phyloP scores from a whole-genome alignment of 306 rosid species.

The Quercus gilva region DNA sequence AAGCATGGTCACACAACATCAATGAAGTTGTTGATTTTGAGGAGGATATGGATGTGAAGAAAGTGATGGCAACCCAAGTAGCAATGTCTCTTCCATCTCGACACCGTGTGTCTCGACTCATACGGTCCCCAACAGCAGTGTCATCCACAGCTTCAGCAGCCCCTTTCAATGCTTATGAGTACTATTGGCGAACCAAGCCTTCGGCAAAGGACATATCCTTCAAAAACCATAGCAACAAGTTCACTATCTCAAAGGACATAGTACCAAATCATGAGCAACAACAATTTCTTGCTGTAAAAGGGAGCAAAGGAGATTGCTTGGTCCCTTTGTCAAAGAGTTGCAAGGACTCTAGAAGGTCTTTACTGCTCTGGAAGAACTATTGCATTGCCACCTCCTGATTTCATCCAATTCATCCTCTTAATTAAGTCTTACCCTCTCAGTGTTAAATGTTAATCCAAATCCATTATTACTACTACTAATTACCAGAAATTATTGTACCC shows the following conservation, averaged over 20 bases:
- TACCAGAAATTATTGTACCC: conserved; percentile 30
- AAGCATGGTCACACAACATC: conserved; percentile 47
- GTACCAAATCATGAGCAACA: conserved; percentile 35
- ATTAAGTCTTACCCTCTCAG: not conserved
- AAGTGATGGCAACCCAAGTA: conserved; percentile 22
- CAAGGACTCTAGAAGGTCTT: conserved; percentile 71
- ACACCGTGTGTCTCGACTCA: conserved; percentile 40
- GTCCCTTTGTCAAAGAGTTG: conserved; percentile 59
- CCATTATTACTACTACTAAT: conserved; percentile 20
- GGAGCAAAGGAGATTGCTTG: conserved; percentile 64
- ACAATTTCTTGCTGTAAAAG: conserved; percentile 43
- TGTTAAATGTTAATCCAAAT: conserved; percentile 25
- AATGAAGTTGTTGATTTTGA: conserved; percentile 47
- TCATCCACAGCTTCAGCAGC: conserved; percentile 24
- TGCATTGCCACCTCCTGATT: conserved; percentile 89
- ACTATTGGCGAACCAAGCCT: conserved; percentile 63
- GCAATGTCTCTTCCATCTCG: conserved; percentile 67
- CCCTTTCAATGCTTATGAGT: conserved; percentile 65
- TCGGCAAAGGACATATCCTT: conserved; percentile 6
- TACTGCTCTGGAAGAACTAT: conserved; percentile 65
- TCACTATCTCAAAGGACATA: conserved; percentile 24
- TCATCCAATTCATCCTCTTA: not conserved
- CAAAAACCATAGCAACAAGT: conserved; percentile 19
- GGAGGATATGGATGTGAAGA: conserved; percentile 20
- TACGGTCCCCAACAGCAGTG: conserved; percentile 32